phyloP scores from a whole-genome alignment of 2,329 filamentous ascomycete genomes.

The Phaeosphaeria sp. region DNA sequence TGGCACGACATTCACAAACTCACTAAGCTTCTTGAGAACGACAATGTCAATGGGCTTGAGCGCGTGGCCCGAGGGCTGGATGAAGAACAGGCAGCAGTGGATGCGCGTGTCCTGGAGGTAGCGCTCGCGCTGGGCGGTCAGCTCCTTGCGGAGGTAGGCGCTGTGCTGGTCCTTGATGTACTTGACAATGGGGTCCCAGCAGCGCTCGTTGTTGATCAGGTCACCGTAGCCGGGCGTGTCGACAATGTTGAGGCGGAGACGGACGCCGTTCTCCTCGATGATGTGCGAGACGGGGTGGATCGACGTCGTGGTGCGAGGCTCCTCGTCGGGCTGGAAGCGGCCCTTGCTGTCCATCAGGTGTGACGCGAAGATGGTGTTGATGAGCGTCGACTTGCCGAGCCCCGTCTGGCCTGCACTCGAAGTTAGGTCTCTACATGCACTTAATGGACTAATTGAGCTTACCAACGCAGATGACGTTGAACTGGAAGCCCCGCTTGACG shows the following conservation, averaged over 20 bases:
- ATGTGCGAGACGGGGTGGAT: constrained; percentile 98
- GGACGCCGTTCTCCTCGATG: constrained; percentile 99
- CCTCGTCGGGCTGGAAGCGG: constrained; percentile 88
- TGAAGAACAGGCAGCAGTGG: constrained; percentile 99
- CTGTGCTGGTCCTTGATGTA: constrained; percentile 99
- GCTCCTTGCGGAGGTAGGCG: constrained; percentile 98
- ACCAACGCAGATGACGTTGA: constrained; percentile 99
- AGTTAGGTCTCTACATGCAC: constrained; percentile 10
- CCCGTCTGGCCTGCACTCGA: constrained; percentile 83
- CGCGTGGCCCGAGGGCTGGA: constrained; percentile 96
- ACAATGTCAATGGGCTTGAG: constrained; percentile 99
- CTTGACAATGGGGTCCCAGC: constrained; percentile 99
- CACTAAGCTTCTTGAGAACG: constrained; percentile 98
- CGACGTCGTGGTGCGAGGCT: constrained; percentile 93
- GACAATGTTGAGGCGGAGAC: constrained; percentile 96
- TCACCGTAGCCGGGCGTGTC: constrained; percentile 98
- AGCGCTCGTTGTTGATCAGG: constrained; percentile 99
- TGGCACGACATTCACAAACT: constrained; percentile 98
- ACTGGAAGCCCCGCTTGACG: constrained; percentile 99
- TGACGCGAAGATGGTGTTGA: constrained; percentile 99
- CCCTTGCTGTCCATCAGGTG: constrained; percentile 99
- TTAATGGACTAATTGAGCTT: constrained; percentile 54
- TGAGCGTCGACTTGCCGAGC: constrained; percentile 96
- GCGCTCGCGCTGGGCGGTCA: constrained; percentile 97
- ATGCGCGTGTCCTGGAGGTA: constrained; percentile 99